Evolutionary conservation across 306 rosid genomes (phyloP).

Genomic region (Casuarina equisetifolia): DNA sequence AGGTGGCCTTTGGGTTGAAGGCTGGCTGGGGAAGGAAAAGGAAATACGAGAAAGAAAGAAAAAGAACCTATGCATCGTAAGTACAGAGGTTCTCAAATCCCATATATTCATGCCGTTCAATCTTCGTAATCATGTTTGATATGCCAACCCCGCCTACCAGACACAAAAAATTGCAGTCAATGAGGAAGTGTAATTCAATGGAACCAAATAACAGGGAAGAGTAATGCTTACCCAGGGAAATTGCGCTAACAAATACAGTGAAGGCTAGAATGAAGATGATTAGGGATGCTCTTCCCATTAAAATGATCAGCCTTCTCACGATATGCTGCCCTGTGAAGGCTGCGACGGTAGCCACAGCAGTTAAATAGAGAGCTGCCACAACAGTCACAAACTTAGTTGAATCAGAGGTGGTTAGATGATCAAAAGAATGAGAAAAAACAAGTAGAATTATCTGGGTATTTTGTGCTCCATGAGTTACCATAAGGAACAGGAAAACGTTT

Average conservation of each 20-base stretch:
- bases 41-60: neutral
- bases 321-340: slow-evolving; percentile 76
- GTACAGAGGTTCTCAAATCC: slow-evolving; percentile 89
- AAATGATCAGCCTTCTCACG: slow-evolving; percentile 59
- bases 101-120: slow-evolving; percentile 65
- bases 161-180: neutral
- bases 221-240: slow-evolving; percentile 60
- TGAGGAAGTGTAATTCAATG: neutral
- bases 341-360: slow-evolving; percentile 69
- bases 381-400: neutral
- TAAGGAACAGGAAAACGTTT: slow-evolving; percentile 89
- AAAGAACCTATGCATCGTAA: slow-evolving; percentile 31
- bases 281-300: slow-evolving; percentile 82
- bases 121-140: slow-evolving; percentile 55
- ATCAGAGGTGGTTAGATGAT: neutral
- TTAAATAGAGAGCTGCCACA: slow-evolving; percentile 67
- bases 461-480: slow-evolving; percentile 39
- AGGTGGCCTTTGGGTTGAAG: neutral
- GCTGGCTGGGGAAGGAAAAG: neutral
- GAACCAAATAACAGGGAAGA: neutral
- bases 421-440: neutral
- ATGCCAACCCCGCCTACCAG: slow-evolving; percentile 87
- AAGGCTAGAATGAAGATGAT: slow-evolving; percentile 82
- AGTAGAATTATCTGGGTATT: slow-evolving; percentile 3
- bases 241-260: slow-evolving; percentile 73